Conservation (phyloP, 2,329 filamentous ascomycete genomes). For the Diaporthe citrichinensis region DNA sequence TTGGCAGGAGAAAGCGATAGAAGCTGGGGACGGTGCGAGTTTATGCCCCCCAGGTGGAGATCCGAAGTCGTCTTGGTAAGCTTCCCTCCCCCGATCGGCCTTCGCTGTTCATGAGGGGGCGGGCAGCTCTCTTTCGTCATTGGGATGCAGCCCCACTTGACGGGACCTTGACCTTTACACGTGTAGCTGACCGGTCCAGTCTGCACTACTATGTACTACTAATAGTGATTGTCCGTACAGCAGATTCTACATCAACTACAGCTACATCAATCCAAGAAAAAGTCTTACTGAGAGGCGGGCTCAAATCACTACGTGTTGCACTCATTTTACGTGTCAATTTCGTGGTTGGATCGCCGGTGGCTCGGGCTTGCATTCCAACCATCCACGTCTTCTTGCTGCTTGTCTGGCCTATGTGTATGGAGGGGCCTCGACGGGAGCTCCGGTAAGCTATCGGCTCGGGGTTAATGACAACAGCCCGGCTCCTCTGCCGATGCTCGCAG, state of each 20-base stretch:
- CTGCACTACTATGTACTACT: not conserved
- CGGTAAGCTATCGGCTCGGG: conserved; percentile 30
- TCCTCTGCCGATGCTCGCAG: conserved; percentile 33
- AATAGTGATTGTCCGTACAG: not conserved
- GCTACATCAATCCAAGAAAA: too few relatives aligned
- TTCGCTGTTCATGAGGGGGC: conserved; percentile 28
- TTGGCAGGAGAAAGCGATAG: conserved; percentile 40
- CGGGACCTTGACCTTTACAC: conserved; percentile 17
- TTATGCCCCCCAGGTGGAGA: conserved; percentile 33
- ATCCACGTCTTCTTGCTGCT: not conserved
- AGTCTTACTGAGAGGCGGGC: not conserved
- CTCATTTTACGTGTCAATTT: not conserved
- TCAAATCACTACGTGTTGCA: not conserved
- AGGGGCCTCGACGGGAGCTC: not conserved
- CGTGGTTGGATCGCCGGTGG: not conserved
- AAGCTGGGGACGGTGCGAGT: conserved; percentile 42
- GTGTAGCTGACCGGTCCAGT: not conserved
- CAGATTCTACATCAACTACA: not conserved
- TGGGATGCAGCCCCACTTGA: conserved; percentile 25
- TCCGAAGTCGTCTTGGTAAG: conserved; percentile 37
- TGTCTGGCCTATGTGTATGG: not conserved
- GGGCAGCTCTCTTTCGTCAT: conserved; percentile 34
- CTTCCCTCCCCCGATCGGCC: conserved; percentile 24
- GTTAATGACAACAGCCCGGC: conserved; percentile 8
- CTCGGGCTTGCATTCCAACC: not conserved